Percentiles rank a stretch among this genome's conserved stretches.
Evolutionary conservation across 805 yeast genomes (phyloP).

Genomic region (Blastobotrys peoriensis): DNA sequence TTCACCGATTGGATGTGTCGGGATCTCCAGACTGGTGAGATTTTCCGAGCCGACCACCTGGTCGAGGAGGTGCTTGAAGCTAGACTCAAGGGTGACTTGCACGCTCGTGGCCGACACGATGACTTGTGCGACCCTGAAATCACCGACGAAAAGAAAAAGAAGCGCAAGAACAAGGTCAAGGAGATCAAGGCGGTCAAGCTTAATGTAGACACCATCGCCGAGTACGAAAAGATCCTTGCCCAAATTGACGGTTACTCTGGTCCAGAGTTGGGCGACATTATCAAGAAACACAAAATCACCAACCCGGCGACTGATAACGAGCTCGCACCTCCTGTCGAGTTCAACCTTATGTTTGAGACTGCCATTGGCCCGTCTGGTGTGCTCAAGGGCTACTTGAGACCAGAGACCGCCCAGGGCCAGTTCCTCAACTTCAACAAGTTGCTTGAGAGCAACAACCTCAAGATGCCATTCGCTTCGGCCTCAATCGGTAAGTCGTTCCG

Average conservation of each 20-base stretch:
- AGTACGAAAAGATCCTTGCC: slow-evolving; percentile 82
- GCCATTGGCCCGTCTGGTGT: slow-evolving; percentile 99
- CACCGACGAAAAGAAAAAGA: slow-evolving; percentile 74
- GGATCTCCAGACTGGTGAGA: slow-evolving; percentile 93
- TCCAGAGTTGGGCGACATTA: slow-evolving; percentile 82
- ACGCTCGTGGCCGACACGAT: slow-evolving; percentile 77
- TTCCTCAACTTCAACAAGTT: slow-evolving; percentile 91
- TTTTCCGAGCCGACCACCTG: slow-evolving; percentile 96
- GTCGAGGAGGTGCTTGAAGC: slow-evolving; percentile 97
- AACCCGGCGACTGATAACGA: slow-evolving; percentile 88
- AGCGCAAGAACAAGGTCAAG: slow-evolving; percentile 93
- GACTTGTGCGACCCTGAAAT: slow-evolving; percentile 36
- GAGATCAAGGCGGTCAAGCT: slow-evolving; percentile 84
- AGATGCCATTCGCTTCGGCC: slow-evolving; percentile 99
- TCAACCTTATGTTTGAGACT: slow-evolving; percentile 98
- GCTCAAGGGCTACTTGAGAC: slow-evolving; percentile 90
- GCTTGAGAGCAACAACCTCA: slow-evolving; percentile 88
- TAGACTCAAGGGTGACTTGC: slow-evolving; percentile 93
- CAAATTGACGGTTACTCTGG: slow-evolving; percentile 92
- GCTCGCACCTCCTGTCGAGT: slow-evolving; percentile 86
- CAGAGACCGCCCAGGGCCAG: slow-evolving; percentile 99
- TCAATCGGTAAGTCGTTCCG: slow-evolving; percentile 98
- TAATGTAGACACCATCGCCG: slow-evolving; percentile 70
- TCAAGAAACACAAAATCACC: slow-evolving; percentile 72
- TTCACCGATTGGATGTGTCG: slow-evolving; percentile 99